A percentile compares a stretch with the other conserved stretches of the same genome.
phyloP scores from a whole-genome alignment of 1,284 basidiomycete genomes.

The Phlebopus sp. region DNA sequence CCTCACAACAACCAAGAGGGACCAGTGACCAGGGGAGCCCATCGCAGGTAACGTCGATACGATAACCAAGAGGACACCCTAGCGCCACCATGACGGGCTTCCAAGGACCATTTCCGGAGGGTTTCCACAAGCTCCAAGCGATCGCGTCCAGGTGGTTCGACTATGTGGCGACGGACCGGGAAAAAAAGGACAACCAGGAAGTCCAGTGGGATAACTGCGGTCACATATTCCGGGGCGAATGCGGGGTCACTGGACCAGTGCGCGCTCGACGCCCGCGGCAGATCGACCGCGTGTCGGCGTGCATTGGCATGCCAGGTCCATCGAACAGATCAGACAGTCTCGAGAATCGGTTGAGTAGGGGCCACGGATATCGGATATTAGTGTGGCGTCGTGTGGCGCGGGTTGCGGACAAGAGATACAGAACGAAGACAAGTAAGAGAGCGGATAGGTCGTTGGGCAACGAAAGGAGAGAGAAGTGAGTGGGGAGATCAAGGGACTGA shows the following conservation, averaged over 20 bases:
- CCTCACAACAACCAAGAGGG: background rate
- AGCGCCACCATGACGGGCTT: background rate
- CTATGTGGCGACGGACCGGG: no score
- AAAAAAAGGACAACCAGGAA: no score
- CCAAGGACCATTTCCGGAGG: background rate
- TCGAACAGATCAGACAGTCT: background rate
- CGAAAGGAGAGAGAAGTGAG: background rate
- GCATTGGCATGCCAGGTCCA: slow-evolving; percentile 6
- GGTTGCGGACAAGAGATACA: background rate
- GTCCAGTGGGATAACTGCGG: no score
- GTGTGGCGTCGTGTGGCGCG: slow-evolving; percentile 1
- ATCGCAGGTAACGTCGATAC: background rate
- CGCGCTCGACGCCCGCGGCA: slow-evolving; percentile 6
- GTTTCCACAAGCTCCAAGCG: no score
- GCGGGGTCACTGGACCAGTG: slow-evolving; percentile 5
- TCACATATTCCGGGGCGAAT: background rate
- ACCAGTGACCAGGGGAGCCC: background rate
- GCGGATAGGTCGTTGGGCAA: background rate
- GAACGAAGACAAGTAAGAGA: background rate
- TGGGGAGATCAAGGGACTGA: background rate
- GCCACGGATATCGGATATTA: background rate
- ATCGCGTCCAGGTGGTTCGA: no score
- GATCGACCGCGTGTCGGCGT: slow-evolving; percentile 8
- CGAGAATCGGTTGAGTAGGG: no score
- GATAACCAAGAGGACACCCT: background rate